Percentiles rank a stretch among this genome's conserved stretches.
phyloP scores from a whole-genome alignment of 2,329 filamentous ascomycete genomes.

The Colletotrichum musae region DNA sequence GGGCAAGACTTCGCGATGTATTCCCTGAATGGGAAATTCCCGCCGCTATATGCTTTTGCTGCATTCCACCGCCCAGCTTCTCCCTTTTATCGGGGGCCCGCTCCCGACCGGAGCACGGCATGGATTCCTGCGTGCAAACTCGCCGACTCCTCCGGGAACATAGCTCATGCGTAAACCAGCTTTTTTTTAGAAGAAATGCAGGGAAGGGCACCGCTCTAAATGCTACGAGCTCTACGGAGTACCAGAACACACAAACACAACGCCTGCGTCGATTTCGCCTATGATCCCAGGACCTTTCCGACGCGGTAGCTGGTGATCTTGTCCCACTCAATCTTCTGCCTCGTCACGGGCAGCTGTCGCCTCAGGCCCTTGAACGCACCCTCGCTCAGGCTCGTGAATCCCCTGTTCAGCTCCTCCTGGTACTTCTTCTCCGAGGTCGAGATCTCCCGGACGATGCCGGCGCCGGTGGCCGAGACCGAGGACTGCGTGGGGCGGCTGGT shows the following conservation, averaged over 20 bases:
- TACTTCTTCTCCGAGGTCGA: constrained; percentile 89
- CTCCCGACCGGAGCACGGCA: not conserved
- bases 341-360: constrained; percentile 93
- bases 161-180: not conserved
- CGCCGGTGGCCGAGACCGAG: constrained; percentile 73
- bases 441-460: constrained; percentile 83
- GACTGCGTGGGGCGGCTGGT: constrained; percentile 84
- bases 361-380: constrained; percentile 95
- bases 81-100: not conserved
- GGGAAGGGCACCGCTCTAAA: constrained; percentile 20
- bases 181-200: constrained; percentile 10
- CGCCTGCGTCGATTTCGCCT: not conserved
- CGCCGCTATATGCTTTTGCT: constrained; percentile 5
- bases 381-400: constrained; percentile 90
- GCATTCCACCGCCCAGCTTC: not conserved
- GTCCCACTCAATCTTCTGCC: constrained; percentile 99
- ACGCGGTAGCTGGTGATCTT: constrained; percentile 94
- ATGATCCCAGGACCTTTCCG: constrained; percentile 79
- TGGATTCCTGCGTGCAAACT: not conserved
- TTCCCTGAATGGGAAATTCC: constrained; percentile 24
- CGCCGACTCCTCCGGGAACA: not conserved
- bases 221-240: constrained; percentile 16
- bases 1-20: constrained; percentile 13
- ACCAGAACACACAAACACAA: not conserved
- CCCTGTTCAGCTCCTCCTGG: constrained; percentile 94